Evolutionary conservation across 805 yeast genomes (phyloP), one percentile per base, ranked within the genome.

Genomic region (Starmerella scarabaei): DNA sequence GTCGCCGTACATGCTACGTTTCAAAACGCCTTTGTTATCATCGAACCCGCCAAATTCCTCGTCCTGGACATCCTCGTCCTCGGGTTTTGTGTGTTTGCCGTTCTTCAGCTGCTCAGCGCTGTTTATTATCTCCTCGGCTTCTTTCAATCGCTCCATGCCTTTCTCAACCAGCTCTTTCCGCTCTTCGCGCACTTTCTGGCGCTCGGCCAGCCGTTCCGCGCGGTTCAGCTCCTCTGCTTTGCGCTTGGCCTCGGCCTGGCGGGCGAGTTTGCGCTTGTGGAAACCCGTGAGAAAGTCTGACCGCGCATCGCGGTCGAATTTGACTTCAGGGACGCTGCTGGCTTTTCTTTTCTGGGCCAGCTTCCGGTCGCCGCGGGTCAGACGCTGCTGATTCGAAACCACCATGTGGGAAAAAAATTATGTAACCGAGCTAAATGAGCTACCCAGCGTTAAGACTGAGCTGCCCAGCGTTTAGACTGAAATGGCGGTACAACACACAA

Each of bases 281-380:
- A 88, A 88, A 30, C 98, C 98, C 3, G 96, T 88, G 50, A 88
- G 64, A 58, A 76, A 88, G 45, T 88, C 94, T 23, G 65, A 59
- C 19, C 46, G 45, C 9, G 80, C 71, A 16, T 71, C 80, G 47
- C 75, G 73, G 60, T 91, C 91, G 58, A 85, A 91, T 2, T 72
- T 74, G 21, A 91, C 93, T 58, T 84, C 95, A 21, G 73, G 86
- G 2, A 82, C 85, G 30, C 84, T 53, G 19, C 39, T 38, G 69
- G 55, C 71, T 73, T 56, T 73, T 70, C 56, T 72, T 49, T 77
- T 79, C 38, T 73, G 72, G 15, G 78, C 77, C 59, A 85, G 86
- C 51, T 71, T 72, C 60, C 79, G 75, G 53, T 93, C 95, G 27
- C 93, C 66, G 21, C 57, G 84, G 7, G 94, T 80, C 57, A 86